Evolutionary conservation across 75 land plant genomes (phyloP).

Genomic region (Gnetum montanum): DNA sequence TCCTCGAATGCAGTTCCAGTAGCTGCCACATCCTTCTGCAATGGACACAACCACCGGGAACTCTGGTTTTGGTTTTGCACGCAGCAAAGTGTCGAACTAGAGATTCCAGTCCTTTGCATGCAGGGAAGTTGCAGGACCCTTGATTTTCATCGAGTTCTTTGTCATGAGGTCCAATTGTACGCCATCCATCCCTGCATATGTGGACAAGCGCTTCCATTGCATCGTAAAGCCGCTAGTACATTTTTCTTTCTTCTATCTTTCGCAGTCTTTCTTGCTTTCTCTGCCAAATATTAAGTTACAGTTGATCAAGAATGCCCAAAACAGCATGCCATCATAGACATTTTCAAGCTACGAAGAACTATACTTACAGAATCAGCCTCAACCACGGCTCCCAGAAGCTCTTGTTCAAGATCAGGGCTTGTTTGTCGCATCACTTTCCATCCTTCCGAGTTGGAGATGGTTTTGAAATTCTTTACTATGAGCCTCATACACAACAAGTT

Average conservation of each 20-base stretch:
- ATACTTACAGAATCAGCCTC: conserved; percentile 78
- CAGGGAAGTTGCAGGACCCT: conserved; percentile 50
- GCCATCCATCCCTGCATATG: conserved; percentile 93
- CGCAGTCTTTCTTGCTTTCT: conserved; percentile 49
- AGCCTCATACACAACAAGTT: conserved; percentile 53
- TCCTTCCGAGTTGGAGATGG: conserved; percentile 60
- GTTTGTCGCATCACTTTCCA: conserved; percentile 83
- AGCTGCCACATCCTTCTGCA: conserved; percentile 99
- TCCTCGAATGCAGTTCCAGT: conserved; percentile 76
- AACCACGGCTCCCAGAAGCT: conserved; percentile 63
- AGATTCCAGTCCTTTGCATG: conserved; percentile 80
- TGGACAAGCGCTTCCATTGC: conserved; percentile 94
- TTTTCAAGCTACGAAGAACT: not conserved
- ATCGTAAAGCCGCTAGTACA: conserved; percentile 67
- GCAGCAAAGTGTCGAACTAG: conserved; percentile 76
- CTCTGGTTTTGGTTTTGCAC: conserved; percentile 48
- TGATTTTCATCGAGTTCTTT: conserved; percentile 47
- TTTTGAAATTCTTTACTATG: conserved; percentile 56
- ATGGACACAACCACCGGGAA: conserved; percentile 78
- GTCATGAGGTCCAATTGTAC: conserved; percentile 88
- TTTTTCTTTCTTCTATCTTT: conserved; percentile 65
- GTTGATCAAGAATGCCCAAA: not conserved
- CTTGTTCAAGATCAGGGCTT: conserved; percentile 65
- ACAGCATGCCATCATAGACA: not conserved
- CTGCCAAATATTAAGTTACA: no score